These are phyloP conservation scores for Aspergillus viridinutans DNA, from an alignment of 2,329 filamentous ascomycete species.

Conservation along the genomic window DNA sequence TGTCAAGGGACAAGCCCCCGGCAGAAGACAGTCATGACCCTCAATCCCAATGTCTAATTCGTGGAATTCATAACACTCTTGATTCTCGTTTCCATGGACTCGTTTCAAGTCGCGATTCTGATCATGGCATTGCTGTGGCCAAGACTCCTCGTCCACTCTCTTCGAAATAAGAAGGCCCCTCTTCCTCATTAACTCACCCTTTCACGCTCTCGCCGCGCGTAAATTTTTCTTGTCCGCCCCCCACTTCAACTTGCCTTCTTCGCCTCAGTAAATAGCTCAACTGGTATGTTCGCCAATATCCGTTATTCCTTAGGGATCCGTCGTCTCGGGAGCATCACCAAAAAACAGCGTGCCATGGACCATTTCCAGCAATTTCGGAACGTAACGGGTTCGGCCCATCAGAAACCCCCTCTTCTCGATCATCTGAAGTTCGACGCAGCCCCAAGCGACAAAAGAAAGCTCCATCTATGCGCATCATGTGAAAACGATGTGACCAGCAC, in stretches of 20 bases:
- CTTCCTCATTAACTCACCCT: slow-evolving; percentile 9
- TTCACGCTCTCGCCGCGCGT: background rate
- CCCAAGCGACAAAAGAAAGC: background rate
- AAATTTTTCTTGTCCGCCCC: background rate
- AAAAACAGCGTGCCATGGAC: background rate
- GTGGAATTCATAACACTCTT: slow-evolving; percentile 32
- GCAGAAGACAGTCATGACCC: slow-evolving; percentile 6
- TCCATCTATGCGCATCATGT: slow-evolving; percentile 1
- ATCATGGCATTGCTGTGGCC: background rate
- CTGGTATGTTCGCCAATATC: background rate
- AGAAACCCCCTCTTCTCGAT: background rate
- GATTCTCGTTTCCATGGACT: slow-evolving; percentile 28
- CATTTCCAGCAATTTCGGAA: background rate
- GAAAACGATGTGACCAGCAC: slow-evolving; percentile 21
- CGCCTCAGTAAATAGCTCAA: background rate
- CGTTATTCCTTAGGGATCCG: background rate
- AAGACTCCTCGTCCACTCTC: background rate
- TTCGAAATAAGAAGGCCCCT: background rate
- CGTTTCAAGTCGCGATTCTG: slow-evolving; percentile 16
- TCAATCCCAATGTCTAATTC: slow-evolving; percentile 22
- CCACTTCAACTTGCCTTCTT: background rate
- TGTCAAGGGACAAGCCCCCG: slow-evolving; percentile 2
- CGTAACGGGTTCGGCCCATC: background rate
- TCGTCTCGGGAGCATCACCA: background rate
- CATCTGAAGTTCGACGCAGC: background rate